These are phyloP conservation scores for Crepidotus variabilis DNA, from an alignment of 768 basidiomycete genomes.

Conservation along the genomic window DNA sequence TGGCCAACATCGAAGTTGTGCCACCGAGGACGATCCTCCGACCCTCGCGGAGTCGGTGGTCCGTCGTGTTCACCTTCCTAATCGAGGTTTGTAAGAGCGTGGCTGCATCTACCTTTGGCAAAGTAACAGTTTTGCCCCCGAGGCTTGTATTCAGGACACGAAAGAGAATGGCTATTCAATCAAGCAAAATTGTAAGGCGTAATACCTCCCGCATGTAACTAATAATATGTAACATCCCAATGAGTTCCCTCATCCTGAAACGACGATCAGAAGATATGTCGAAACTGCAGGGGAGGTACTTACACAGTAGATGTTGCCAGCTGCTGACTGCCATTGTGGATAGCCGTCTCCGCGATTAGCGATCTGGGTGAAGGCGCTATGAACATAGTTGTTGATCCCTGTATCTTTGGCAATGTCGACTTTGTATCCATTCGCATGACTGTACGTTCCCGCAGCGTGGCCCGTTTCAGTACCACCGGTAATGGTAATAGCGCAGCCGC, in stretches of 20 bases:
- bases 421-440: slow-evolving; percentile 25
- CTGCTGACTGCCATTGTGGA: slow-evolving; percentile 23
- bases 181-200: too few relatives aligned
- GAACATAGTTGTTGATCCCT: slow-evolving; percentile 22
- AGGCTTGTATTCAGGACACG: too few relatives aligned
- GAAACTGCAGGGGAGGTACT: slow-evolving; percentile 3
- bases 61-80: too few relatives aligned
- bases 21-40: too few relatives aligned
- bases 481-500: slow-evolving; percentile 63
- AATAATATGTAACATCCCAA: slow-evolving; percentile 22
- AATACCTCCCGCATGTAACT: too few relatives aligned
- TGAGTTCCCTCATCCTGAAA: slow-evolving; percentile 23
- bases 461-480: slow-evolving; percentile 55
- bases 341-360: slow-evolving; percentile 24
- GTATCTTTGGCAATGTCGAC: slow-evolving; percentile 22
- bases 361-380: slow-evolving; percentile 18
- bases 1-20: too few relatives aligned
- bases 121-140: too few relatives aligned
- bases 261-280: not conserved
- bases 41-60: too few relatives aligned
- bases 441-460: slow-evolving; percentile 23
- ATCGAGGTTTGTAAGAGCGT: too few relatives aligned
- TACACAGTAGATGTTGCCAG: slow-evolving; percentile 26
- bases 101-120: too few relatives aligned
- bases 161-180: too few relatives aligned